Conservation (phyloP, 768 basidiomycete genomes). For the Psilocybe cyanescens region DNA sequence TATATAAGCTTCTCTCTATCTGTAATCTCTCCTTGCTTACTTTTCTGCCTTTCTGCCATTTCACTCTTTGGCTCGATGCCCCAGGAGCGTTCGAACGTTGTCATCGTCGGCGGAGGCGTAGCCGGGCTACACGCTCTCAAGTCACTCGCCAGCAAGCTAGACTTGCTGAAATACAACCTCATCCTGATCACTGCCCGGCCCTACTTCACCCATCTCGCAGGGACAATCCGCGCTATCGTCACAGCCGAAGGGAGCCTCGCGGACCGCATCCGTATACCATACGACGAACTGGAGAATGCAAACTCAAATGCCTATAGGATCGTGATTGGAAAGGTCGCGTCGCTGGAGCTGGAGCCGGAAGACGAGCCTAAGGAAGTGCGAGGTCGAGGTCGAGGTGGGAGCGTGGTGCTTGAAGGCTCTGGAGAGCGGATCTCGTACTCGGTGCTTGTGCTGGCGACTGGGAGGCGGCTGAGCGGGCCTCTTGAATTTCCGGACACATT, state of each 20-base stretch:
- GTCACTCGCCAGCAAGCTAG: slow-evolving; percentile 47
- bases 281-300: slow-evolving; percentile 25
- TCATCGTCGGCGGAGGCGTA: too few relatives aligned
- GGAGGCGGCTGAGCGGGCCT: slow-evolving; percentile 48
- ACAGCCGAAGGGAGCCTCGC: slow-evolving; percentile 36
- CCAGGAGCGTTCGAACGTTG: too few relatives aligned
- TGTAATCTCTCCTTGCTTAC: too few relatives aligned
- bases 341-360: slow-evolving; percentile 30
- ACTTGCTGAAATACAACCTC: slow-evolving; percentile 47
- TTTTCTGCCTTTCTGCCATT: too few relatives aligned
- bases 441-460: slow-evolving; percentile 60
- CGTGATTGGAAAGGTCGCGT: slow-evolving; percentile 36
- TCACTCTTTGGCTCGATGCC: too few relatives aligned
- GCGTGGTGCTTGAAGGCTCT: slow-evolving; percentile 45
- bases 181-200: slow-evolving; percentile 54
- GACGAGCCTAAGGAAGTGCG: too few relatives aligned
- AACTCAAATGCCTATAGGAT: slow-evolving; percentile 34
- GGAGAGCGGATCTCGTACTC: slow-evolving; percentile 51
- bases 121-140: too few relatives aligned
- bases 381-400: slow-evolving; percentile 30
- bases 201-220: slow-evolving; percentile 49
- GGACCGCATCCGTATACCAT: slow-evolving; percentile 25
- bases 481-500: slow-evolving; percentile 32
- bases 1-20: too few relatives aligned
- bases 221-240: slow-evolving; percentile 52